phyloP scores from a whole-genome alignment of 805 yeast species.

The Candida sonorensis region DNA sequence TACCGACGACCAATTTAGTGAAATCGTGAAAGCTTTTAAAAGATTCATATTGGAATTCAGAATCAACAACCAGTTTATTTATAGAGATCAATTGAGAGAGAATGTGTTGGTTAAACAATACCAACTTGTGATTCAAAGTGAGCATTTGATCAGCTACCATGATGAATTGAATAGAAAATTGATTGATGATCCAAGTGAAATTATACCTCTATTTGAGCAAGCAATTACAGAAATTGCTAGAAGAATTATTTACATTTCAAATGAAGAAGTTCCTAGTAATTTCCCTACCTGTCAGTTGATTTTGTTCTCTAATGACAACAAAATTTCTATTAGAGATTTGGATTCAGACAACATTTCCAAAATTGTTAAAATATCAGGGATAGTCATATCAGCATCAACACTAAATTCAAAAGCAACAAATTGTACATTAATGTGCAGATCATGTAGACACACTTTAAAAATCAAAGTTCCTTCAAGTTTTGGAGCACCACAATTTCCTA shows the following conservation, averaged over 20 bases:
- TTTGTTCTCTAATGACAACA: conserved; percentile 63
- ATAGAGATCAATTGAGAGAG: conserved; percentile 87
- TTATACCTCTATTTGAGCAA: conserved; percentile 77
- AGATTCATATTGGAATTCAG: conserved; percentile 81
- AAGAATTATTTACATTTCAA: conserved; percentile 49
- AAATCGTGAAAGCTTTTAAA: conserved; percentile 69
- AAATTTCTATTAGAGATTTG: conserved; percentile 69
- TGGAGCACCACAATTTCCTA: conserved; percentile 64
- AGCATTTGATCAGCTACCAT: conserved; percentile 79
- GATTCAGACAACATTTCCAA: conserved; percentile 85
- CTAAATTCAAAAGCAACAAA: conserved; percentile 80
- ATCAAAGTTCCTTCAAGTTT: conserved; percentile 59
- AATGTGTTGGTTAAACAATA: conserved; percentile 74
- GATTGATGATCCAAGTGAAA: conserved; percentile 80
- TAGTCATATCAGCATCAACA: conserved; percentile 85
- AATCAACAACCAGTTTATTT: conserved; percentile 72
- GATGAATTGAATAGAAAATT: conserved; percentile 83
- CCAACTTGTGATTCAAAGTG: conserved; percentile 67
- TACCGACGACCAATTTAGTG: conserved; percentile 56
- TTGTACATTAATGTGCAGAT: conserved; percentile 79
- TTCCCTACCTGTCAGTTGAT: conserved; percentile 85
- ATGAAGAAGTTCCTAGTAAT: conserved; percentile 41
- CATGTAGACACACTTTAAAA: conserved; percentile 75
- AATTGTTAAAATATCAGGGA: conserved; percentile 87
- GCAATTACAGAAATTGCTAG: conserved; percentile 85